phyloP scores from a whole-genome alignment of 1,139 yeast genomes.

The Sugiyamaella grinbergsii region DNA sequence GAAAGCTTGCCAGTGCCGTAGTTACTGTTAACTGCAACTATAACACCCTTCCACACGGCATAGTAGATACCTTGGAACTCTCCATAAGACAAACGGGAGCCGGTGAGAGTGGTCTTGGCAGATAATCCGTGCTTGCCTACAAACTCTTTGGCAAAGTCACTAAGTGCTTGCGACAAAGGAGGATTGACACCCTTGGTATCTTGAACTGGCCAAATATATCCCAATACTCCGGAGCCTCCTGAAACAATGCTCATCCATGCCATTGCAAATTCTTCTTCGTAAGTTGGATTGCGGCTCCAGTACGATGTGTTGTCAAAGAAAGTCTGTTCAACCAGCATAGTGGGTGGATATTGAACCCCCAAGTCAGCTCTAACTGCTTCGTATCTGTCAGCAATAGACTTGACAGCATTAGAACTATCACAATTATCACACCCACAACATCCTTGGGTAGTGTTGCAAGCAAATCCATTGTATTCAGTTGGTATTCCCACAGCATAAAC shows the following conservation, averaged over 20 bases:
- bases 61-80: conserved; percentile 20
- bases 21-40: conserved; percentile 22
- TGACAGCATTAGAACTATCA: conserved; percentile 22
- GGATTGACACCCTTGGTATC: conserved; percentile 19
- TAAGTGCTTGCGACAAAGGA: conserved; percentile 21
- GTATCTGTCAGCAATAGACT: conserved; percentile 23
- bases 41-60: conserved; percentile 23
- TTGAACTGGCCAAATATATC: conserved; percentile 26
- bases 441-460: conserved; percentile 24
- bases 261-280: conserved; percentile 25
- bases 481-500: conserved; percentile 27
- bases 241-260: conserved; percentile 24
- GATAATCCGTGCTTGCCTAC: conserved; percentile 14
- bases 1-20: conserved; percentile 7
- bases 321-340: conserved; percentile 24
- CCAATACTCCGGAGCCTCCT: conserved; percentile 25
- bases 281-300: conserved; percentile 26
- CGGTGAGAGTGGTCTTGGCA: conserved; percentile 19
- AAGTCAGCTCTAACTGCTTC: conserved; percentile 18
- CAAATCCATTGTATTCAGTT: conserved; percentile 20
- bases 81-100: conserved; percentile 20
- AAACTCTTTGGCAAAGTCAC: conserved; percentile 22
- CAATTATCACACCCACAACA: conserved; percentile 26
- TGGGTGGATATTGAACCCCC: conserved; percentile 25
- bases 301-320: conserved; percentile 24